phyloP scores from a whole-genome alignment of 768 basidiomycete species.

The Pleurotus salmoneostramineus region DNA sequence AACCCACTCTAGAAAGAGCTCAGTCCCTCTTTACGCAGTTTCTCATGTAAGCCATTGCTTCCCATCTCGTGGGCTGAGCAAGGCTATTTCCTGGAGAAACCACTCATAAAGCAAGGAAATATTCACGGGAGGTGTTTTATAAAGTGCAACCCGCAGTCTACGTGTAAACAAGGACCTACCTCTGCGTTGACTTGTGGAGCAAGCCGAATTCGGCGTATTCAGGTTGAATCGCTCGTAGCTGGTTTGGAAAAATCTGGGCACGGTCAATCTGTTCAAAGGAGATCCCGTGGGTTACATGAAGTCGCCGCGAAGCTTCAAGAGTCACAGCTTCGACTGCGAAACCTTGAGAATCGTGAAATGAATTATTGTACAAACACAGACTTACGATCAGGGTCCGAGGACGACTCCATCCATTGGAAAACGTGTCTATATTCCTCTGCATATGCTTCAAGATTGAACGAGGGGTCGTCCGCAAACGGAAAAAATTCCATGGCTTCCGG shows the following conservation, averaged over 20 bases:
- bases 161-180: slow-evolving; percentile 21
- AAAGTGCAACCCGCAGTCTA: too few relatives aligned
- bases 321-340: slow-evolving; percentile 44
- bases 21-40: background rate
- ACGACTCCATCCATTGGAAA: slow-evolving; percentile 27
- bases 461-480: slow-evolving; percentile 58
- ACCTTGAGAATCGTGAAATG: background rate
- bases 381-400: slow-evolving; percentile 49
- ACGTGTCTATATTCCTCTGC: slow-evolving; percentile 23
- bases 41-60: too few relatives aligned
- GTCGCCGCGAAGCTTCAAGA: slow-evolving; percentile 37
- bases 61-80: too few relatives aligned
- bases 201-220: slow-evolving; percentile 24
- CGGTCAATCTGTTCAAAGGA: slow-evolving; percentile 31
- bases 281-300: slow-evolving; percentile 26
- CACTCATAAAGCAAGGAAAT: too few relatives aligned
- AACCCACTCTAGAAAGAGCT: background rate
- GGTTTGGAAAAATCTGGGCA: slow-evolving; percentile 20
- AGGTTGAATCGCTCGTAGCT: slow-evolving; percentile 19
- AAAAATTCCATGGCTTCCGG: slow-evolving; percentile 53
- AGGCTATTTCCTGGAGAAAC: too few relatives aligned
- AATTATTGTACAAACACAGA: background rate
- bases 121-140: too few relatives aligned
- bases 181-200: slow-evolving; percentile 37
- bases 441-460: slow-evolving; percentile 27